These are phyloP conservation scores for Collybia sordida DNA, from an alignment of 768 basidiomycete species.

Conservation along the genomic window DNA sequence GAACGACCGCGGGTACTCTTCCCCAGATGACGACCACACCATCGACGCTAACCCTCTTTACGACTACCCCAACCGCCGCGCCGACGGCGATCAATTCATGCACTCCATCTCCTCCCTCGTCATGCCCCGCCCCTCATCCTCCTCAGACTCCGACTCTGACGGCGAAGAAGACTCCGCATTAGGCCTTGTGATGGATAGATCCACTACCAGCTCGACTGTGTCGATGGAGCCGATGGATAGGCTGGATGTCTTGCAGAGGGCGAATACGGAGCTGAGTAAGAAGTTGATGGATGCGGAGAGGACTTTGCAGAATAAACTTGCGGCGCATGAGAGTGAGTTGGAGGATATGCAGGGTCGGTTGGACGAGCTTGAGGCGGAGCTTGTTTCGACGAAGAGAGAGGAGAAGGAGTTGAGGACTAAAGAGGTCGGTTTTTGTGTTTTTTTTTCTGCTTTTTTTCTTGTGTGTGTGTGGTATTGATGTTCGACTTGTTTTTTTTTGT, in stretches of 20 bases:
- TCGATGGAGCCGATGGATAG: constrained; percentile 75
- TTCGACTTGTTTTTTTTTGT: constrained; percentile 7
- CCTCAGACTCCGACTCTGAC: constrained; percentile 50
- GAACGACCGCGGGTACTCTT: constrained; percentile 39
- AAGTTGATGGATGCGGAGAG: constrained; percentile 77
- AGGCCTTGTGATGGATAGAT: constrained; percentile 62
- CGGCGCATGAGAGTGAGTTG: constrained; percentile 79
- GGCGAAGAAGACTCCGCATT: constrained; percentile 49
- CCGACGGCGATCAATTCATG: constrained; percentile 28
- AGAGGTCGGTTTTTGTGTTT: constrained; percentile 53
- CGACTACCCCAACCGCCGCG: constrained; percentile 33
- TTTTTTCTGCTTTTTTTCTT: not conserved
- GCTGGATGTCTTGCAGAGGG: constrained; percentile 68
- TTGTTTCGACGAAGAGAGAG: constrained; percentile 80
- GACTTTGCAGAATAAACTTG: constrained; percentile 61
- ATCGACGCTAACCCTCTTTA: constrained; percentile 25
- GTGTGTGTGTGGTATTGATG: too few species aligned
- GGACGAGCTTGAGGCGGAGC: constrained; percentile 77
- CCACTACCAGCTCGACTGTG: constrained; percentile 56
- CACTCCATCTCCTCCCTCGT: constrained; percentile 53
- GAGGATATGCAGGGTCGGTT: constrained; percentile 76
- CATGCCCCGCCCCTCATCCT: constrained; percentile 54
- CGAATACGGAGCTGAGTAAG: constrained; percentile 72
- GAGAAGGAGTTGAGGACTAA: constrained; percentile 90
- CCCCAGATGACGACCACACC: constrained; percentile 37